Evolutionary conservation across 805 yeast species (phyloP), one percentile per base, ranked within the genome.

Genomic region (Candida andamanensis): DNA sequence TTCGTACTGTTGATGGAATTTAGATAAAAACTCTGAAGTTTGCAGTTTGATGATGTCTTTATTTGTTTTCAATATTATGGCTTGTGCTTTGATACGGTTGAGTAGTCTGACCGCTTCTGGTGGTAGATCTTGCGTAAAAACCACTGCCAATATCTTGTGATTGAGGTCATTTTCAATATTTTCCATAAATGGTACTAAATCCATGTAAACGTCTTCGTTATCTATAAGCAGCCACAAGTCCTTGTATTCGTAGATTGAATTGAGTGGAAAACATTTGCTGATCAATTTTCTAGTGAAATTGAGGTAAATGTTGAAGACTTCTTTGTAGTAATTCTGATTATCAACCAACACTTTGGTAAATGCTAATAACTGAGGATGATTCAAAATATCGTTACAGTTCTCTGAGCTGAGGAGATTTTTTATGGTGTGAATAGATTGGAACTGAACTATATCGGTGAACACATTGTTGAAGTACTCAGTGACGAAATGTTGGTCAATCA

Each of bases 341-440:
- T 63, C 67, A 12, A 53, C 44, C 5, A 60, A 38, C 6, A 56
- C 42, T 17, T 56, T 57, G 9, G 56, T 45, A 29, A 45, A 49
- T 16, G 35, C 42, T 9, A 24, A 21, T 15, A 59, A 32, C 24
- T 37, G 43, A 3, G 14, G 27, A 22, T 56, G 47, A 6, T 34
- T 35, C 3, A 49, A 16, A 2, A 49, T 35, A 3, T 25, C 21
- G 4, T 16, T 9, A 6, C 49, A 50, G 10, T 45, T 38, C 1
- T 30, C 37, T 10, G 18, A 15, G 18, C 39, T 45, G 37, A 63
- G 30, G 17, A 55, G 26, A 37, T 63, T 59, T 28, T 47, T 58
- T 29, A 63, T 41, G 35, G 59, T 36, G 39, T 65, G 70, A 27
- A 56, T 42, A 5, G 58, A 47, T 41, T 65, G 71, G 34, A 46